Evolutionary conservation across 495 filamentous ascomycete genomes (phyloP), one percentile per base, ranked within the genome.

Genomic region (Collariella sp.): DNA sequence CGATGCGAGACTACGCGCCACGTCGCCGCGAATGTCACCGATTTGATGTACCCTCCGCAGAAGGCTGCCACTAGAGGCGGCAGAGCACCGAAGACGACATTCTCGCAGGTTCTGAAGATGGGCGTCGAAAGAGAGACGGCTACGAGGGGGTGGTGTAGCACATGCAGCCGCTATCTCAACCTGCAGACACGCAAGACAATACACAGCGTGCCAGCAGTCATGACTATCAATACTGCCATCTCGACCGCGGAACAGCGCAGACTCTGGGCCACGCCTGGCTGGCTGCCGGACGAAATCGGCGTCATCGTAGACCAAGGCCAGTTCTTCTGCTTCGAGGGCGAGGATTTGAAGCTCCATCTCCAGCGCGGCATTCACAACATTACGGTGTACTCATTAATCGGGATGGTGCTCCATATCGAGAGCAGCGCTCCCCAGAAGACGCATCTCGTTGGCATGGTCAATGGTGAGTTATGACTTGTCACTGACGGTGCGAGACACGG

Each of bases 261-360:
- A 41, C 70, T 93, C 19, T 98, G 93, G 94, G 76, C 84, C 7
- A 87, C 82, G 22, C 89, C 87, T 5, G 87, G 84, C 11, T 97
- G 91, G 87, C 74, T 98, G 15, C 93, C 93, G 0, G 86, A 89
- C 59, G 88, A 95, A 61, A 87, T 98, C 59, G 93, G 94, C 5
- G 77, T 97, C 59, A 81, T 89, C 9, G 79, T 95, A 23, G 86
- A 91, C 23, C 78, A 79, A 24, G 86, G 85, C 9, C 85, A 93
- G 60, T 83, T 96, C 48, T 86, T 86, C 69, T 95, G 91, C 66
- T 94, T 83, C 55, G 89, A 98, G 64, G 91, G 90, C 2, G 85
- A 91, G 46, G 89, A 95, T 58, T 61, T 91, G 33, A 83, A 85
- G 62, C 71, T 86, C 22, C 86, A 83, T 54, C 70, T 83, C 24